These are phyloP conservation scores for Mycena indigotica DNA, from an alignment of 768 basidiomycete species.

Conservation along the genomic window DNA sequence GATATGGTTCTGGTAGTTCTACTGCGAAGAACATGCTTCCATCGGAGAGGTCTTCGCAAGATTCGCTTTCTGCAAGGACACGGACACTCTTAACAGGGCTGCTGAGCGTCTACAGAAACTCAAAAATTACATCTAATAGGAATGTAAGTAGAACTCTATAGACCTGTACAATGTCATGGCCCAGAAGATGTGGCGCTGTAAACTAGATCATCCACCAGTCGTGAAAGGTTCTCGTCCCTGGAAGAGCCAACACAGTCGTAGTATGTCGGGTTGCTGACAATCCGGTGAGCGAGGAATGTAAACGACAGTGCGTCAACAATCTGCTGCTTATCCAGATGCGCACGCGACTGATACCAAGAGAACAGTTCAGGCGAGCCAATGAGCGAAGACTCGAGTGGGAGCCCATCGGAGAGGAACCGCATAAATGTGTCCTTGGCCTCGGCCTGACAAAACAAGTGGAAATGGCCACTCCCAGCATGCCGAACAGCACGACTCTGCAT, in stretches of 20 bases:
- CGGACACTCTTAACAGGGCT: slow-evolving; percentile 80
- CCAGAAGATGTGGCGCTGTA: slow-evolving; percentile 6
- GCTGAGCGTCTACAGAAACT: slow-evolving; percentile 78
- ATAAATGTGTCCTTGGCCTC: slow-evolving; percentile 82
- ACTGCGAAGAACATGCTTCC: slow-evolving; percentile 80
- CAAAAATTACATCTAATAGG: slow-evolving; percentile 56
- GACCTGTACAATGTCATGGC: too few relatives aligned
- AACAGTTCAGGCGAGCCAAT: slow-evolving; percentile 51
- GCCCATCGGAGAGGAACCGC: slow-evolving; percentile 84
- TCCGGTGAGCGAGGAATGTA: slow-evolving; percentile 74
- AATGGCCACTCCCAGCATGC: slow-evolving; percentile 60
- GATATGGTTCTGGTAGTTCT: slow-evolving; percentile 62
- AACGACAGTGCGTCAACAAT: slow-evolving; percentile 77
- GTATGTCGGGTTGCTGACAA: slow-evolving; percentile 80
- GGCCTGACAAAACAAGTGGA: slow-evolving; percentile 87
- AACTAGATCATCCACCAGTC: slow-evolving; percentile 62
- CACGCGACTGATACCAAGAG: slow-evolving; percentile 47
- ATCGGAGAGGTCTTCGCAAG: slow-evolving; percentile 88
- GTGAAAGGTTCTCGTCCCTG: slow-evolving; percentile 62
- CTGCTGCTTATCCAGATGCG: slow-evolving; percentile 59
- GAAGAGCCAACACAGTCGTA: slow-evolving; percentile 60
- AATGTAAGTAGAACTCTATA: slow-evolving; percentile 14
- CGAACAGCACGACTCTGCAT: slow-evolving; percentile 91
- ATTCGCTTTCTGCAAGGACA: slow-evolving; percentile 96
- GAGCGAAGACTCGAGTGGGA: slow-evolving; percentile 86